These are phyloP conservation scores for Taxawa tesnikishii DNA, from an alignment of 2,329 filamentous ascomycete species.

Conservation along the genomic window DNA sequence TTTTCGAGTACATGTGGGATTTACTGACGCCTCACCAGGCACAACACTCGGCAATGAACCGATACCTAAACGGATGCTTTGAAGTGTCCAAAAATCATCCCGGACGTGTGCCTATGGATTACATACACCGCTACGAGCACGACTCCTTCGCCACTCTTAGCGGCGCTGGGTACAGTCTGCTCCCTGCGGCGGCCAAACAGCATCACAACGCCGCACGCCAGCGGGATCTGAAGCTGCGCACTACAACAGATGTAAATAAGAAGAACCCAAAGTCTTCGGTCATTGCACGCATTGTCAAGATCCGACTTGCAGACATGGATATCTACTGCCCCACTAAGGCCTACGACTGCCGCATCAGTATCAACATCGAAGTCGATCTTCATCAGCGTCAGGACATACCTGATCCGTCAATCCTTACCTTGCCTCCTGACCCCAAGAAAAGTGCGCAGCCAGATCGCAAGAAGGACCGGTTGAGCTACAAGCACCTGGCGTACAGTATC, in stretches of 20 bases:
- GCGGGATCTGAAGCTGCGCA: too few species aligned
- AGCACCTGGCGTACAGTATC: conserved; percentile 75
- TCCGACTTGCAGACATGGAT: conserved; percentile 77
- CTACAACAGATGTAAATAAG: conserved; percentile 36
- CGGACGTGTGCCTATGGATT: conserved; percentile 54
- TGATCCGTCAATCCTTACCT: conserved; percentile 44
- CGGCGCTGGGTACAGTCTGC: conserved; percentile 40
- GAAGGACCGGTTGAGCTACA: conserved; percentile 88
- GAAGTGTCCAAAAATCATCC: conserved; percentile 35
- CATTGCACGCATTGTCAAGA: conserved; percentile 80
- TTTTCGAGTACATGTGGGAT: too few species aligned
- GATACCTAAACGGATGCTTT: conserved; percentile 64
- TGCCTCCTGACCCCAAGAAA: conserved; percentile 31
- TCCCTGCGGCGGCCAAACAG: conserved; percentile 36
- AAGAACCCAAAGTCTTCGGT: conserved; percentile 58
- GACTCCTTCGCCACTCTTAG: conserved; percentile 77
- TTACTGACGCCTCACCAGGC: conserved; percentile 32
- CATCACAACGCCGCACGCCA: conserved; percentile 42
- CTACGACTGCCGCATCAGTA: conserved; percentile 85
- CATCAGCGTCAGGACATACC: conserved; percentile 36
- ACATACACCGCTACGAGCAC: conserved; percentile 69
- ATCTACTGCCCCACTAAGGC: conserved; percentile 64
- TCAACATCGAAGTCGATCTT: conserved; percentile 85
- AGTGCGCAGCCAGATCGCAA: conserved; percentile 24
- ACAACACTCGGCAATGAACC: conserved; percentile 75